phyloP scores from a whole-genome alignment of 1,284 basidiomycete species.

The Irpex lacteus region DNA sequence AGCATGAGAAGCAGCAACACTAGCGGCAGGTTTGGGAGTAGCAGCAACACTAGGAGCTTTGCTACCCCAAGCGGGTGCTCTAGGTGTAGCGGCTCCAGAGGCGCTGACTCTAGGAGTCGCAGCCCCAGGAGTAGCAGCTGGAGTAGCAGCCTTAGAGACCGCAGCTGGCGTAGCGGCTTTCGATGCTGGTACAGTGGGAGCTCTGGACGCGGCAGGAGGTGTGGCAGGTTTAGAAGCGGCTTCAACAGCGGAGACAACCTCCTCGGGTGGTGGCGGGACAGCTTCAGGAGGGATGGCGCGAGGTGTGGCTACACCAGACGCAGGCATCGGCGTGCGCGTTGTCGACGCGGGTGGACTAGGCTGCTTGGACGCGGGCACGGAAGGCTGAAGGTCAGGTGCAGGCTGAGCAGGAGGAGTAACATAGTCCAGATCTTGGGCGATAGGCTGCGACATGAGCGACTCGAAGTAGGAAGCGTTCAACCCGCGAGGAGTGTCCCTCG shows the following conservation, averaged over 20 bases:
- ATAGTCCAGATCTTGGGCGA: slow-evolving; percentile 1
- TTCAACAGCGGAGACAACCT: not conserved
- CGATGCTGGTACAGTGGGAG: not conserved
- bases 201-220: slow-evolving; percentile 17
- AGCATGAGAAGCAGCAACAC: not conserved
- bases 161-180: slow-evolving; percentile 9
- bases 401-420: not conserved
- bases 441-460: slow-evolving; percentile 10
- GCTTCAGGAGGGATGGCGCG: slow-evolving; percentile 9
- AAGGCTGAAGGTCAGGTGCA: not conserved
- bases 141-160: slow-evolving; percentile 21
- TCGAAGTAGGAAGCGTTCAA: slow-evolving; percentile 19
- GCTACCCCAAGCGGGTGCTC: slow-evolving; percentile 3
- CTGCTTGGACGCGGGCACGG: not conserved
- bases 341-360: slow-evolving; percentile 16
- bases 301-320: slow-evolving; percentile 3
- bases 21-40: not conserved
- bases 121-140: slow-evolving; percentile 19
- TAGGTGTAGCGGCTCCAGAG: slow-evolving; percentile 7
- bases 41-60: slow-evolving; percentile 1
- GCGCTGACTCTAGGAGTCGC: slow-evolving; percentile 20
- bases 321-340: not conserved
- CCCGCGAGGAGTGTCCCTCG: slow-evolving; percentile 20
- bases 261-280: not conserved
- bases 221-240: slow-evolving; percentile 17